Evolutionary conservation across 208 protist species (phyloP).

Genomic region (Trypanosoma rangeli): DNA sequence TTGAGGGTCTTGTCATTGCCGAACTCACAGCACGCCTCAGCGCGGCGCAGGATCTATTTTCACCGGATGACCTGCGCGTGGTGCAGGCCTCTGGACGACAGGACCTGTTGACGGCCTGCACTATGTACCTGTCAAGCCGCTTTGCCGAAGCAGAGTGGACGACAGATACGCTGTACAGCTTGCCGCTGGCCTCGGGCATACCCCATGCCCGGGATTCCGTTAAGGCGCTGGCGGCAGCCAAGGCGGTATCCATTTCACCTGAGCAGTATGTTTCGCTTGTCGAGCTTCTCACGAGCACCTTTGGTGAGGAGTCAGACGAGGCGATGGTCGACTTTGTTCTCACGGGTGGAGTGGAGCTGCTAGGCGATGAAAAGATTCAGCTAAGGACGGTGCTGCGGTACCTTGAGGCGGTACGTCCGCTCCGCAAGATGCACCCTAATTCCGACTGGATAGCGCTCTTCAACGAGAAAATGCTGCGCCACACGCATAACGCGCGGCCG

Average conservation of each 20-base stretch:
- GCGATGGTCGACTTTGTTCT: conserved; percentile 50
- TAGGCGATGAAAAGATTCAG: conserved; percentile 26
- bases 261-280: conserved; percentile 75
- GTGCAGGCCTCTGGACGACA: conserved; percentile 44
- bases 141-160: conserved; percentile 71
- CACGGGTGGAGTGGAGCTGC: conserved; percentile 51
- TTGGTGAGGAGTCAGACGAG: conserved; percentile 42
- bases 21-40: conserved; percentile 53
- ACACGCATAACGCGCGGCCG: not conserved
- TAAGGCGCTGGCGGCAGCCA: conserved; percentile 66
- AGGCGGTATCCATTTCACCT: conserved; percentile 53
- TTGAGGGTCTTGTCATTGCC: conserved; percentile 40
- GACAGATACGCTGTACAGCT: conserved; percentile 65
- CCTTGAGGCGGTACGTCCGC: conserved; percentile 50
- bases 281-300: conserved; percentile 56
- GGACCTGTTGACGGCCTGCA: conserved; percentile 41
- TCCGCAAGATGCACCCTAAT: conserved; percentile 34
- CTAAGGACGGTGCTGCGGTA: conserved; percentile 49
- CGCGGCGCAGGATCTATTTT: conserved; percentile 42
- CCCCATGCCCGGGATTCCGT: conserved; percentile 31
- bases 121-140: conserved; percentile 47
- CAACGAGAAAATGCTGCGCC: conserved; percentile 32
- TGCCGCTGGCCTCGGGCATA: conserved; percentile 47
- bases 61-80: conserved; percentile 64
- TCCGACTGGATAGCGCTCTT: conserved; percentile 61